Evolutionary conservation across 495 filamentous ascomycete genomes (phyloP), one percentile per base, ranked within the genome.

Genomic region (Penicillium malachiteum): DNA sequence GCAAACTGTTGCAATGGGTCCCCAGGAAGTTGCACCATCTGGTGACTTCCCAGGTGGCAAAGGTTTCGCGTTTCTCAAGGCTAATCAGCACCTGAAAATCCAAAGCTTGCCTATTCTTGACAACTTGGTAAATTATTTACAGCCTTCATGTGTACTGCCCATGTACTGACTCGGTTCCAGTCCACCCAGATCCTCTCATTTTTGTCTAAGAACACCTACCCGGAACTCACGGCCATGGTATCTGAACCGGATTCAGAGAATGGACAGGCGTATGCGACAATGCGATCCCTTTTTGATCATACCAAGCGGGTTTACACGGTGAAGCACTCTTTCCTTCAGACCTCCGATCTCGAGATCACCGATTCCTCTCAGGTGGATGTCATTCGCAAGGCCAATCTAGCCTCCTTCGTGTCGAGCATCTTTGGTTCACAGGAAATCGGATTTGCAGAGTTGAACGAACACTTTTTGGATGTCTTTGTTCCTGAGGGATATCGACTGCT

Each of bases 321-420:
- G 16, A 75, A 85, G 6, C 74, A 81, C 44, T 82, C 87, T 0
- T 90, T 96, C 42, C 83, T 96, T 9, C 83, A 84, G 30, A 78
- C 86, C 0, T 81, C 85, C 32, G 84, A 90, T 46, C 76, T 97
- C 5, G 86, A 90, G 35, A 81, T 94, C 48, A 78, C 78, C 8
- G 84, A 88, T 35, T 70, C 80, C 0, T 78, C 83, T 12, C 86
- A 91, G 56, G 74, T 88, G 17, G 87, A 88, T 48, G 87, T 87
- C 17, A 87, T 96, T 52, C 85, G 88, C 35, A 89, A 91, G 70
- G 87, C 91, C 3, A 97, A 97, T 58, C 75, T 97, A 49, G 92
- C 91, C 3, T 90, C 91, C 2, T 90, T 91, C 58, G 86, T 92
- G 7, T 85, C 86, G 0, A 90, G 88, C 55, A 82, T 92, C 26